Conservation (phyloP, 768 basidiomycete genomes). For the Mycena vitilis region DNA sequence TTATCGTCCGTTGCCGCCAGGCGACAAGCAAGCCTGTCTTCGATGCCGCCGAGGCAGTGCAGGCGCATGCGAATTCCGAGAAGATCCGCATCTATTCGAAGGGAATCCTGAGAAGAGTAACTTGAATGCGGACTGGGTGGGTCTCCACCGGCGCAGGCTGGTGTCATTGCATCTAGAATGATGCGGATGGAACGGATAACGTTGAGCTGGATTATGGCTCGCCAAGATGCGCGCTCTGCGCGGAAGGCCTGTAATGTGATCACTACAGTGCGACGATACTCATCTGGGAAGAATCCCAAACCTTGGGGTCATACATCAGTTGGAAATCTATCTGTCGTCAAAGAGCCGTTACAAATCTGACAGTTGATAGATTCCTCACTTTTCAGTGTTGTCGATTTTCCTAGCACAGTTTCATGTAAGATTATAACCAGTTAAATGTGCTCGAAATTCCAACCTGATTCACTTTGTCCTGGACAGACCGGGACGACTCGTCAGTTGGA, state of each 20-base stretch:
- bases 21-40: slow-evolving; percentile 70
- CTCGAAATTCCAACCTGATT: slow-evolving; percentile 66
- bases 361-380: slow-evolving; percentile 57
- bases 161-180: slow-evolving; percentile 64
- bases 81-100: slow-evolving; percentile 57
- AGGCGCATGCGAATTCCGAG: slow-evolving; percentile 76
- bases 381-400: slow-evolving; percentile 86
- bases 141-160: slow-evolving; percentile 42
- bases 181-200: slow-evolving; percentile 70
- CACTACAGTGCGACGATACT: background rate
- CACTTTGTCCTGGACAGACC: slow-evolving; percentile 70
- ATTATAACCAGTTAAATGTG: too few relatives aligned
- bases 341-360: background rate
- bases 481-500: too few relatives aligned
- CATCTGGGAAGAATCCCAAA: slow-evolving; percentile 34
- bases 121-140: slow-evolving; percentile 36
- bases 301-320: slow-evolving; percentile 71
- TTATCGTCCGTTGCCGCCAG: slow-evolving; percentile 62
- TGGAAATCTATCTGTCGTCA: slow-evolving; percentile 62
- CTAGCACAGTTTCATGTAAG: slow-evolving; percentile 45
- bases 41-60: slow-evolving; percentile 74
- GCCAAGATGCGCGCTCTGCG: slow-evolving; percentile 74
- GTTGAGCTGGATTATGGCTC: slow-evolving; percentile 77
- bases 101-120: slow-evolving; percentile 14
- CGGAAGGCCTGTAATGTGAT: slow-evolving; percentile 59